phyloP scores from a whole-genome alignment of 2,329 filamentous ascomycete genomes.

The Aspergillus ustus region DNA sequence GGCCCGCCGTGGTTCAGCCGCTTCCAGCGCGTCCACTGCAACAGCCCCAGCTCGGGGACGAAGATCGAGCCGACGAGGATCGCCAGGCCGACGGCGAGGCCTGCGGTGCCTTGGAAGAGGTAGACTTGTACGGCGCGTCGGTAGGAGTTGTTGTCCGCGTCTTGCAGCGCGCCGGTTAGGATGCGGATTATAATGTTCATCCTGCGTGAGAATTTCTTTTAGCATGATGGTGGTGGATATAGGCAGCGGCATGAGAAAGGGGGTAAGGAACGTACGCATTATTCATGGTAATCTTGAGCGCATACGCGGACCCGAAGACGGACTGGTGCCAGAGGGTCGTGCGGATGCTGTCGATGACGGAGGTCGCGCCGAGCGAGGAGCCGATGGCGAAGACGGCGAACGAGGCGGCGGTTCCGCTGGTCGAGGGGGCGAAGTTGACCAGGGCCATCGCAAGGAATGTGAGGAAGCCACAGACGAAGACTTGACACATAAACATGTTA shows the following conservation, averaged over 20 bases:
- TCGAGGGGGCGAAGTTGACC: conserved; percentile 56
- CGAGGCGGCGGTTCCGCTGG: conserved; percentile 59
- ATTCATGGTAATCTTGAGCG: conserved; percentile 65
- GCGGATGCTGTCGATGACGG: conserved; percentile 65
- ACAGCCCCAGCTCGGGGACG: conserved; percentile 50
- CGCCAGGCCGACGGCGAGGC: conserved; percentile 51
- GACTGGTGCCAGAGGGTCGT: conserved; percentile 64
- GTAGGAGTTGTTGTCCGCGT: conserved; percentile 61
- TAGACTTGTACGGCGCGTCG: conserved; percentile 61
- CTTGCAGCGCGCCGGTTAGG: conserved; percentile 63
- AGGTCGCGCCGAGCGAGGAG: conserved; percentile 59
- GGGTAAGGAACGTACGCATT: conserved; percentile 49
- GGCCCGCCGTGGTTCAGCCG: conserved; percentile 50
- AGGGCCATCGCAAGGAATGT: conserved; percentile 61
- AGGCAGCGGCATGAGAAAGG: too few relatives aligned
- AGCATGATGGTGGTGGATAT: background rate
- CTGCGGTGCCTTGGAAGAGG: conserved; percentile 56
- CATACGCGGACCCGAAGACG: conserved; percentile 64
- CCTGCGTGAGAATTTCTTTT: conserved; percentile 35
- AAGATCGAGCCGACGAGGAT: conserved; percentile 48
- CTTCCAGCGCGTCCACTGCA: conserved; percentile 65
- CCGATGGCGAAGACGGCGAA: conserved; percentile 66
- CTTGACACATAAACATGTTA: conserved; percentile 14
- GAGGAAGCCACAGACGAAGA: conserved; percentile 52
- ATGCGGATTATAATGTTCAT: conserved; percentile 66